Percentiles rank a stretch among this genome's conserved stretches.
phyloP scores from a whole-genome alignment of 208 protist genomes.

The Crithidia fasciculata region DNA sequence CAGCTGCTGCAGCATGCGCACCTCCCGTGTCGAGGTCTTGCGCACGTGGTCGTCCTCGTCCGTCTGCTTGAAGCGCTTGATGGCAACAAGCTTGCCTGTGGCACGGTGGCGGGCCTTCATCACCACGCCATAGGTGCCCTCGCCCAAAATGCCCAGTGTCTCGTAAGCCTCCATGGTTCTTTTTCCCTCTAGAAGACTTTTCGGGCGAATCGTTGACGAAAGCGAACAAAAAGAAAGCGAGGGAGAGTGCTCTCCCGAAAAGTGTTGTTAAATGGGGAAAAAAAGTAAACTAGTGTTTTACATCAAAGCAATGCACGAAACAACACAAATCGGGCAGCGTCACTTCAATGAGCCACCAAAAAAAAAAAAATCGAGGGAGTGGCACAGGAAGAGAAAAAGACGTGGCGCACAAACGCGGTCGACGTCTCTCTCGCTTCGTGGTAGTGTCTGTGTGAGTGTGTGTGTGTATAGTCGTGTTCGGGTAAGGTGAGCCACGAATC shows the following conservation, averaged over 20 bases:
- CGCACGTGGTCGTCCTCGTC: constrained; percentile 94
- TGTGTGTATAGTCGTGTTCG: no score
- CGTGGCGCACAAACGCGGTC: no score
- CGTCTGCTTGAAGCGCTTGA: constrained; percentile 97
- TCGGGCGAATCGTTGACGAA: no score
- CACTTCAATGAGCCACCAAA: not conserved
- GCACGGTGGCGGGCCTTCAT: constrained; percentile 93
- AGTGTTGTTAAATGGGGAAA: no score
- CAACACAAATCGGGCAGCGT: not conserved
- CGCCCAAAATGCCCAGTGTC: constrained; percentile 90
- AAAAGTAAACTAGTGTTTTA: no score
- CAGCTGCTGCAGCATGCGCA: constrained; percentile 94
- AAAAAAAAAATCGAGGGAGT: not conserved
- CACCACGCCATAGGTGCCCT: constrained; percentile 96
- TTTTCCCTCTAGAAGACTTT: not conserved
- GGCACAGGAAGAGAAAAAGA: no score
- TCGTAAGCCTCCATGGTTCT: constrained; percentile 92
- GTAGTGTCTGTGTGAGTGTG: no score
- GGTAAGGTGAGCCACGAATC: no score
- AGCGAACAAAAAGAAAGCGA: no score
- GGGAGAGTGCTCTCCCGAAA: no score
- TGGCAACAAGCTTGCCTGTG: constrained; percentile 94
- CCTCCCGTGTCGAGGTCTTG: constrained; percentile 93
- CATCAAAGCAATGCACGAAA: no score
- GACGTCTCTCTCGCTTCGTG: no score